A percentile compares a stretch with the other conserved stretches of the same genome.
phyloP scores from a whole-genome alignment of 768 basidiomycete genomes.

The Leccinellum rugosiceps region DNA sequence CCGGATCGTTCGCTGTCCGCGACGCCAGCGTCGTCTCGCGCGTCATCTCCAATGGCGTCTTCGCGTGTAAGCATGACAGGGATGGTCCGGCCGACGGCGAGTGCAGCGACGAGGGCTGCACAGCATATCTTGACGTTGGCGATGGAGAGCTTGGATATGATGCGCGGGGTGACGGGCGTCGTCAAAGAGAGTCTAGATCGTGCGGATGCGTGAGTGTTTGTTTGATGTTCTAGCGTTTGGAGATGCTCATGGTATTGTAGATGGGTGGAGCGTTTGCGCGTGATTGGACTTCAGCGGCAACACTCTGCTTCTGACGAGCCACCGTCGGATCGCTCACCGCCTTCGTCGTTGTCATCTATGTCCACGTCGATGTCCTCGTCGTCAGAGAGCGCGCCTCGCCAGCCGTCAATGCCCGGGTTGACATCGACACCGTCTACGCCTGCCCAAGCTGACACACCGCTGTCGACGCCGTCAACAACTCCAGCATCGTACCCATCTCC shows the following conservation, averaged over 20 bases:
- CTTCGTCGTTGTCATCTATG: neutral
- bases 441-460: slow-evolving; percentile 24
- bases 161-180: slow-evolving; percentile 82
- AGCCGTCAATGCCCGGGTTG: slow-evolving; percentile 26
- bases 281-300: slow-evolving; percentile 71
- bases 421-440: slow-evolving; percentile 32
- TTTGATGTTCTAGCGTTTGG: neutral
- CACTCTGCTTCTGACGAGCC: slow-evolving; percentile 21
- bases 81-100: slow-evolving; percentile 37
- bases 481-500: slow-evolving; percentile 25
- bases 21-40: slow-evolving; percentile 35
- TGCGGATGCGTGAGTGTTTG: slow-evolving; percentile 69
- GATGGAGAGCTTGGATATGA: slow-evolving; percentile 91
- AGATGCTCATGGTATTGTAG: slow-evolving; percentile 33
- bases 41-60: slow-evolving; percentile 32
- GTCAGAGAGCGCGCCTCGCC: slow-evolving; percentile 1
- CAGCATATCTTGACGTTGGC: slow-evolving; percentile 81
- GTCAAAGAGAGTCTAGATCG: slow-evolving; percentile 85
- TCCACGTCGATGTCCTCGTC: neutral
- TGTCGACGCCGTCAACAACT: slow-evolving; percentile 28
- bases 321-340: slow-evolving; percentile 5
- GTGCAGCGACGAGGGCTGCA: slow-evolving; percentile 69
- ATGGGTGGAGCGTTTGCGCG: slow-evolving; percentile 80
- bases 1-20: slow-evolving; percentile 30
- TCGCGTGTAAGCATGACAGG: slow-evolving; percentile 18